Percentiles rank a stretch among this genome's conserved stretches.
These are phyloP conservation scores for Colletotrichum sp. DNA, from an alignment of 2,329 filamentous ascomycete species.

Conservation along the genomic window DNA sequence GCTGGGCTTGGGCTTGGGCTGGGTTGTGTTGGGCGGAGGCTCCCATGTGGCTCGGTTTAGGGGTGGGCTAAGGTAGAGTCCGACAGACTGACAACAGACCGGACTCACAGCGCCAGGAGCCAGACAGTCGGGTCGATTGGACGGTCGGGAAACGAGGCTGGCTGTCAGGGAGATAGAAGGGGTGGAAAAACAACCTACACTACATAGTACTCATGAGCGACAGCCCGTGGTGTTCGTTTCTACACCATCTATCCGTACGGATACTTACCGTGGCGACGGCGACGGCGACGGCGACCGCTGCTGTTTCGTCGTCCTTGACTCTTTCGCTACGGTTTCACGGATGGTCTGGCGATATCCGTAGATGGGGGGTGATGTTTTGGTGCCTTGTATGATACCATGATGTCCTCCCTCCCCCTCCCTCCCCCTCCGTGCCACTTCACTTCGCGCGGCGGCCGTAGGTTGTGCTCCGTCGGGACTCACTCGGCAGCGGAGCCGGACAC, in stretches of 20 bases:
- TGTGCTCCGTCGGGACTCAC: neutral
- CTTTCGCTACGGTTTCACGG: neutral
- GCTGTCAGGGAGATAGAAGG: neutral
- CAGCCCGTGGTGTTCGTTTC: neutral
- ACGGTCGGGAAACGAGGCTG: neutral
- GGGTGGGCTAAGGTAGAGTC: neutral
- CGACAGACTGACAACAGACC: neutral
- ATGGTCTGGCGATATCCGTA: neutral
- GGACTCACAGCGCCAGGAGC: neutral
- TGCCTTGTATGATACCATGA: neutral
- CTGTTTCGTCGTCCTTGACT: neutral
- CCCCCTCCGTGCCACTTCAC: neutral
- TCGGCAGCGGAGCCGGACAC: neutral
- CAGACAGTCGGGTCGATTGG: neutral
- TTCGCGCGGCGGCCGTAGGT: neutral
- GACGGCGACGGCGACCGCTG: neutral
- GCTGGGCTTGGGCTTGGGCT: neutral
- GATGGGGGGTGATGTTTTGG: neutral
- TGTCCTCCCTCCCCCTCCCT: neutral
- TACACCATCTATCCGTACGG: neutral
- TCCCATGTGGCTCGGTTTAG: neutral
- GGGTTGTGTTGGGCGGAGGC: neutral
- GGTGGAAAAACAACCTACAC: neutral
- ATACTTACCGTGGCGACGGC: neutral
- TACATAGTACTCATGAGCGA: no score